Percentiles rank a stretch among this genome's conserved stretches.
Conservation (phyloP, 192 early-diverging fungal genomes). For the Coemansia sp. region DNA sequence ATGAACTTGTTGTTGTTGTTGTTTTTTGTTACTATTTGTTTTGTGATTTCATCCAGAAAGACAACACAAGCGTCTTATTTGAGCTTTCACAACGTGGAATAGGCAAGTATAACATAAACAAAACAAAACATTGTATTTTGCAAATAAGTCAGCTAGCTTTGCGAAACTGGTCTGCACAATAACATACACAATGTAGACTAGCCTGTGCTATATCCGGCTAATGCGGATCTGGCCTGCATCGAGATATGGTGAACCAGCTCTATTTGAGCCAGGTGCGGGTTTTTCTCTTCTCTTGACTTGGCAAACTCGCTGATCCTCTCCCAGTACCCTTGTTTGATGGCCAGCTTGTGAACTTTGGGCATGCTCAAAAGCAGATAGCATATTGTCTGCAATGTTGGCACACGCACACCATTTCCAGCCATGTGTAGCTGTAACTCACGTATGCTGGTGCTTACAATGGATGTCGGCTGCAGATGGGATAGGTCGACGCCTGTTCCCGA, state of each 20-base stretch:
- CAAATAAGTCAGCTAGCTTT: too few species aligned
- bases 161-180: too few species aligned
- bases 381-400: conserved; percentile 24
- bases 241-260: conserved; percentile 18
- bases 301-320: conserved; percentile 6
- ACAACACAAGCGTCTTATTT: too few species aligned
- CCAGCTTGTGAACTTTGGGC: conserved; percentile 9
- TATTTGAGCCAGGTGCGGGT: conserved; percentile 11
- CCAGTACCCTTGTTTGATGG: conserved; percentile 25
- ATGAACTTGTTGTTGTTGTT: too few species aligned
- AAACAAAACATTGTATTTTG: too few species aligned
- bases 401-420: conserved; percentile 13
- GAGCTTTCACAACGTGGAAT: too few species aligned
- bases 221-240: conserved; percentile 10
- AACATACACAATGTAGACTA: too few species aligned
- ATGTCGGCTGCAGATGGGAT: neutral
- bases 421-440: conserved; percentile 32
- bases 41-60: too few species aligned
- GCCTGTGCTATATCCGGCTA: too few species aligned
- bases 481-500: neutral
- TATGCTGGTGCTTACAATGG: conserved; percentile 9
- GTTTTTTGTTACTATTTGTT: too few species aligned
- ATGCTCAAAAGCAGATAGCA: conserved; percentile 29
- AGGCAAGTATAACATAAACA: too few species aligned
- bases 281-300: neutral